Evolutionary conservation across 768 basidiomycete species (phyloP).

Genomic region (Mycena galopus): DNA sequence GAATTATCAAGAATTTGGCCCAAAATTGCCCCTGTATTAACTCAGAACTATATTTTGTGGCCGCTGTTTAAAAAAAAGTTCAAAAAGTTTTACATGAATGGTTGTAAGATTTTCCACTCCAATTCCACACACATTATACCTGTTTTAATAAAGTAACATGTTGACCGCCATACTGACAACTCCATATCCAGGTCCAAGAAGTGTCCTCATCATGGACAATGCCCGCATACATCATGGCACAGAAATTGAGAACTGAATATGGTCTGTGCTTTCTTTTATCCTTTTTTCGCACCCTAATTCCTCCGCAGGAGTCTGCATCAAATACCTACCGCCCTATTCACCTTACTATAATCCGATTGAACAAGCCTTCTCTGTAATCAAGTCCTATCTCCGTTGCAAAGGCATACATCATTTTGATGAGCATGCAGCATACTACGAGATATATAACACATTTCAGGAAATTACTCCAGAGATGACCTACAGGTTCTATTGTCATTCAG

Average conservation of each 20-base stretch:
- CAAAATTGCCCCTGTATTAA: no score
- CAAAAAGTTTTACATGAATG: no score
- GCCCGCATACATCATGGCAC: neutral
- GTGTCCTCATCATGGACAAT: neutral
- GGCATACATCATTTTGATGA: no score
- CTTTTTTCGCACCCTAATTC: neutral
- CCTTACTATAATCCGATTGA: slow-evolving; percentile 47
- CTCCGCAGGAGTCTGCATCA: neutral
- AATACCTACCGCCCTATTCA: slow-evolving; percentile 41
- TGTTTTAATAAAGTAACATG: no score
- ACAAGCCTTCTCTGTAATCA: slow-evolving; percentile 41
- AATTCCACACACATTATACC: no score
- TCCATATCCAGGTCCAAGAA: neutral
- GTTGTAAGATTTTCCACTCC: no score
- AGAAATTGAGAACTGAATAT: neutral
- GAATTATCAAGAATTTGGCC: no score
- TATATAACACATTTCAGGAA: no score
- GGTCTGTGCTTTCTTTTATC: neutral
- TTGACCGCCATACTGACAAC: no score
- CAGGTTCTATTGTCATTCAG: slow-evolving; percentile 4
- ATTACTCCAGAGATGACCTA: neutral
- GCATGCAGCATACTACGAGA: no score
- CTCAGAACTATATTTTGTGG: no score
- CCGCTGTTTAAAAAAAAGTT: no score
- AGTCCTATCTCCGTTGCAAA: slow-evolving; percentile 29